Conservation (phyloP, 352 stramenopile species). For the Phytophthora sp. region DNA sequence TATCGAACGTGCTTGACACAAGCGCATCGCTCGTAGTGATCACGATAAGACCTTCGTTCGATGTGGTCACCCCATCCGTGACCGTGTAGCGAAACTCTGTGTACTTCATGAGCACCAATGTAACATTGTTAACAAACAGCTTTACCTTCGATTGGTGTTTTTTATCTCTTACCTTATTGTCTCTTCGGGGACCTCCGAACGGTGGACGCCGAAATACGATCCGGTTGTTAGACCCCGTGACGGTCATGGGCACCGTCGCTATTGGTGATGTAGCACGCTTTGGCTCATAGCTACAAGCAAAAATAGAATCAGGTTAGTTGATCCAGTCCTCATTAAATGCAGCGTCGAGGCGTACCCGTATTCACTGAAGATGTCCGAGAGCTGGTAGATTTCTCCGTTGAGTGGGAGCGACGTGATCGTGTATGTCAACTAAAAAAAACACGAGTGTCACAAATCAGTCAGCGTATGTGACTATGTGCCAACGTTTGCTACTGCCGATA, state of each 20-base stretch:
- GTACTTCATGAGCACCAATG: constrained; percentile 51
- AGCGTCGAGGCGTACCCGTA: constrained; percentile 66
- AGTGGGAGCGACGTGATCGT: constrained; percentile 87
- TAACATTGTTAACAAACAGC: not conserved
- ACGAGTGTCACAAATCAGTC: not conserved
- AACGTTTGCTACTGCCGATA: constrained; percentile 13
- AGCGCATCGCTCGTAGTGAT: constrained; percentile 73
- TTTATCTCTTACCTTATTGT: constrained; percentile 54
- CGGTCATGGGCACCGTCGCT: constrained; percentile 47
- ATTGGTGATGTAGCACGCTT: constrained; percentile 74
- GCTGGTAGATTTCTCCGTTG: constrained; percentile 87
- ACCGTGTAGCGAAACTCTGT: constrained; percentile 90
- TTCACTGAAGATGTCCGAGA: constrained; percentile 88
- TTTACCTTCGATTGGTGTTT: not conserved
- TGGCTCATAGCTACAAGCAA: constrained; percentile 69
- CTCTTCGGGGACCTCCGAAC: constrained; percentile 58
- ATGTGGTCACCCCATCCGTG: constrained; percentile 67
- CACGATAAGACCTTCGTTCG: constrained; percentile 75
- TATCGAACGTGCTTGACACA: constrained; percentile 87
- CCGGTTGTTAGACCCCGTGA: constrained; percentile 89
- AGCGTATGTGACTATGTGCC: too few relatives aligned
- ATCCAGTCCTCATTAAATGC: not conserved
- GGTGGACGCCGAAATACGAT: constrained; percentile 83
- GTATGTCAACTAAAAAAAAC: constrained; percentile 59
- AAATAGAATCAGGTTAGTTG: not conserved